phyloP scores from a whole-genome alignment of 352 stramenopile genomes.

The Phytophthora gonapodyides region DNA sequence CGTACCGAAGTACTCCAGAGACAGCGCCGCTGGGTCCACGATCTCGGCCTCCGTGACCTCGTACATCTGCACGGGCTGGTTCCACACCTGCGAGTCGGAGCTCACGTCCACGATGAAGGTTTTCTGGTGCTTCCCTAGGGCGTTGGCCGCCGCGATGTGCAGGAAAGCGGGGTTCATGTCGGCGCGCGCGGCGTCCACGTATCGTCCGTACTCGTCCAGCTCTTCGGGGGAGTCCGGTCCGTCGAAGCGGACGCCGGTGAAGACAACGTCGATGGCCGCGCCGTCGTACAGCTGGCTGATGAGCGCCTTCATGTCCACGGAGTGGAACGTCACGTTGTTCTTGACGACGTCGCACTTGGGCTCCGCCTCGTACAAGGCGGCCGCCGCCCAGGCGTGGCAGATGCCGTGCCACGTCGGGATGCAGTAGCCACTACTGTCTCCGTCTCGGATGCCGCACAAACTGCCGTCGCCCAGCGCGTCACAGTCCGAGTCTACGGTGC shows the following conservation, averaged over 20 bases:
- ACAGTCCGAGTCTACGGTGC: conserved; percentile 35
- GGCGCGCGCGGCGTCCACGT: conserved; percentile 39
- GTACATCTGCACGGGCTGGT: conserved; percentile 60
- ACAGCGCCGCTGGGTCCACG: conserved; percentile 29
- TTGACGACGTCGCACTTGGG: conserved; percentile 47
- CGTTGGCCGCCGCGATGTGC: conserved; percentile 53
- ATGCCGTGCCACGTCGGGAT: conserved; percentile 49
- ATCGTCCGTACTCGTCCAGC: conserved; percentile 60
- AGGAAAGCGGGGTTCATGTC: conserved; percentile 57
- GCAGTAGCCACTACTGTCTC: conserved; percentile 46
- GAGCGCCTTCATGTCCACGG: conserved; percentile 56
- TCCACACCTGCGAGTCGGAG: conserved; percentile 51
- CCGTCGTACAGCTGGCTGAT: conserved; percentile 51
- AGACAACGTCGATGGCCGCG: conserved; percentile 37
- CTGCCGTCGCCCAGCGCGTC: conserved; percentile 21
- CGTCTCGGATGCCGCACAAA: conserved; percentile 37
- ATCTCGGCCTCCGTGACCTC: conserved; percentile 37
- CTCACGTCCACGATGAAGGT: conserved; percentile 58
- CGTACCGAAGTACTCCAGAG: conserved; percentile 40
- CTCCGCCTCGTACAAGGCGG: conserved; percentile 45
- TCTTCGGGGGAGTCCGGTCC: conserved; percentile 28
- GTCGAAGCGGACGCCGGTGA: conserved; percentile 48
- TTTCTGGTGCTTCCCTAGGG: conserved; percentile 44
- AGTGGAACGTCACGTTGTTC: conserved; percentile 57
- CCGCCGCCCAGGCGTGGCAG: conserved; percentile 51